Evolutionary conservation across 768 basidiomycete species (phyloP), one percentile per base, ranked within the genome.

Genomic region (Lepiota brunneoincarnata): DNA sequence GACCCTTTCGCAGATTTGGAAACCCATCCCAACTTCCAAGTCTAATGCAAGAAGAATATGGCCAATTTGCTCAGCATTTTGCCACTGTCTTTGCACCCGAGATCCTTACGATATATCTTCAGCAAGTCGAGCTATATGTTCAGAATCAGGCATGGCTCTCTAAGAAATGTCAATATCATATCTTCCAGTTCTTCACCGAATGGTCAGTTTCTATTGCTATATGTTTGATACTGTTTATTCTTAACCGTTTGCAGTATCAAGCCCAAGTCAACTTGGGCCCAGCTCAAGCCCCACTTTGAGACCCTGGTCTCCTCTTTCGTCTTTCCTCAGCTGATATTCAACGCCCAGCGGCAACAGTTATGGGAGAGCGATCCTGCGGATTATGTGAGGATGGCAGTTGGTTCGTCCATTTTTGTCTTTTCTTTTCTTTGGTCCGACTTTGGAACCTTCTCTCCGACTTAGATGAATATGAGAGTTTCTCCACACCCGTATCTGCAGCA

Each of bases 241-340:
- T 31, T 20, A 43, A 26, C 55, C 20, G 46, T 52, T 46, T 52
- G 6, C 48, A 95, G 93, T 61, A 83, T 96, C 61, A 95, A 95
- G 72, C 93, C 93, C 12, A 93, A 91, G 64, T 81, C 90, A n/a
- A 96, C 91, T 4, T 95, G 93, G 92, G 71, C 76, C 2, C 77
- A 91, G 35, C 80, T 96, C 64, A 93, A 93, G 68, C 92, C 92
- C 18, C 93, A 92, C 61, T 82, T 89, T 35, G 78, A 89, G 64
- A 82, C 72, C 2, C 80, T 95, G 4, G 81, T 94, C n/a, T 83
- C 87, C 7, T 78, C 75, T 35, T 93, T 93, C 61, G 84, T 89
- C 17, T 95, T 93, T 77, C 91, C 93, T 26, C 87, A 91, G 63
- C 79, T 96, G 23, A 88, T 83, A 18, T 93, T 94, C 73, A 87